Conservation (phyloP, 2,329 filamentous ascomycete genomes). For the Trichoderma hamatum region DNA sequence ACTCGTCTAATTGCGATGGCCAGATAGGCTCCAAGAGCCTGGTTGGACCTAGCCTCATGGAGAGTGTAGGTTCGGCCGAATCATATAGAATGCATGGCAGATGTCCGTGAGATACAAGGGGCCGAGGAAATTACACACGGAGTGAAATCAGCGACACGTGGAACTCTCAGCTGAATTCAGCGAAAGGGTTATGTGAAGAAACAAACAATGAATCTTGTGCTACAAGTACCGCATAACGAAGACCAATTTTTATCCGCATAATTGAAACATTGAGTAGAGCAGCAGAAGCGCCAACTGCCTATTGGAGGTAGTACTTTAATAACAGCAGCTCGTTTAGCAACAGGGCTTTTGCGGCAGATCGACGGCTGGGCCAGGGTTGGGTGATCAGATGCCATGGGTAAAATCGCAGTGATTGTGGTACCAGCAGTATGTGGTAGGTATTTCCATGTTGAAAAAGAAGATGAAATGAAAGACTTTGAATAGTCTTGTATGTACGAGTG, state of each 20-base stretch:
- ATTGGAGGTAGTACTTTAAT: neutral
- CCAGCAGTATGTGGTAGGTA: neutral
- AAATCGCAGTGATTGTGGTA: neutral
- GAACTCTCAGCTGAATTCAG: neutral
- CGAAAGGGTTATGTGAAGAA: neutral
- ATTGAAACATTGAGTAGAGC: neutral
- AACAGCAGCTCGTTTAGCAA: neutral
- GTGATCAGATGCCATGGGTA: constrained; percentile 3
- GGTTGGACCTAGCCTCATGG: neutral
- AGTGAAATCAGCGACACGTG: neutral
- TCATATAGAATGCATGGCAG: neutral
- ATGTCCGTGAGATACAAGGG: neutral
- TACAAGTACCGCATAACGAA: neutral
- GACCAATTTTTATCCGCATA: neutral
- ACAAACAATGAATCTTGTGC: neutral
- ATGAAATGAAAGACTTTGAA: neutral
- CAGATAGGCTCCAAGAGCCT: neutral
- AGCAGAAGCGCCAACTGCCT: neutral
- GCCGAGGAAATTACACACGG: neutral
- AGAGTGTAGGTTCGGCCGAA: neutral
- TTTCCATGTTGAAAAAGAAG: neutral
- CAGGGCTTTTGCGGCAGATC: constrained; percentile 20
- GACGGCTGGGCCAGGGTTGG: constrained; percentile 14
- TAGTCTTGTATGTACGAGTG: neutral
- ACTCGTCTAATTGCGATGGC: neutral